Evolutionary conservation across 306 rosid species (phyloP).

Genomic region (Corylus heterophylla): DNA sequence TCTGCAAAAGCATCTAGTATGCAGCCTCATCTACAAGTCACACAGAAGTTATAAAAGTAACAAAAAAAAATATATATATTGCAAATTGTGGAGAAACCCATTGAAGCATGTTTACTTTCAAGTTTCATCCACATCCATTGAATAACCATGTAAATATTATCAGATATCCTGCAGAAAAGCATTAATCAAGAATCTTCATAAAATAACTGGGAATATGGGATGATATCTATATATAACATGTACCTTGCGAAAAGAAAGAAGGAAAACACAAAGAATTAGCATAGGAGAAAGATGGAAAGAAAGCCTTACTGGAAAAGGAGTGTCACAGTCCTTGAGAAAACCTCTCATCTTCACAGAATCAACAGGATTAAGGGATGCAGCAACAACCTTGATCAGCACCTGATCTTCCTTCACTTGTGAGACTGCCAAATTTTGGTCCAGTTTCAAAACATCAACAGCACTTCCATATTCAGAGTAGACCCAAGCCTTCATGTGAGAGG

Average conservation of each 20-base stretch:
- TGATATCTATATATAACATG: neutral
- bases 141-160: no score
- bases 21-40: neutral
- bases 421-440: conserved; percentile 38
- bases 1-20: neutral
- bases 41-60: neutral
- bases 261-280: neutral
- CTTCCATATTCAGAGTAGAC: conserved; percentile 54
- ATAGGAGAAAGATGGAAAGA: neutral
- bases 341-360: conserved; percentile 63
- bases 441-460: conserved; percentile 48
- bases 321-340: conserved; percentile 13
- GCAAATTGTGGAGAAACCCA: no score
- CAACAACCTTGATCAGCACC: conserved; percentile 65
- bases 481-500: conserved; percentile 57
- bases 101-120: no score
- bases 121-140: no score
- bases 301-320: conserved; percentile 29
- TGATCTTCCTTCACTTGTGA: conserved; percentile 53
- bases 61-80: neutral
- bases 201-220: neutral
- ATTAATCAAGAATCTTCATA: neutral
- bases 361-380: conserved; percentile 63
- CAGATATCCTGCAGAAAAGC: no score
- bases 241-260: neutral